These are phyloP conservation scores for Boletus rufocinnamomeus DNA, from an alignment of 768 basidiomycete genomes.

Conservation along the genomic window DNA sequence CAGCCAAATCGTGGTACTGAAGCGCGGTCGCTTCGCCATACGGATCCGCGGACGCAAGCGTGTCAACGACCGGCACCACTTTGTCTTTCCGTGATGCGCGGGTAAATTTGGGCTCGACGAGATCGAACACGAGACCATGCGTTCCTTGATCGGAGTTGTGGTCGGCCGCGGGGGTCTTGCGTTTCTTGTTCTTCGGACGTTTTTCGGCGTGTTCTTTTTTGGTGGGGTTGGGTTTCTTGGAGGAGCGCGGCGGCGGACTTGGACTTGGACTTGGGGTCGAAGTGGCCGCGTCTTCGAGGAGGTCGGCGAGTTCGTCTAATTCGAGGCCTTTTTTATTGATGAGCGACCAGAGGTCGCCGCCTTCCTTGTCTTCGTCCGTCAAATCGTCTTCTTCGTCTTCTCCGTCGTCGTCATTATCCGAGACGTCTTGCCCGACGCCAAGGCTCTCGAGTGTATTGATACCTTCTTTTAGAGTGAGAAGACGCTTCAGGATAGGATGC, in stretches of 20 bases:
- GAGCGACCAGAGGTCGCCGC: constrained; percentile 46
- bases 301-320: constrained; percentile 52
- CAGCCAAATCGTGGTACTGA: constrained; percentile 69
- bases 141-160: constrained; percentile 20
- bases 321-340: constrained; percentile 42
- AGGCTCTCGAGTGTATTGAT: constrained; percentile 81
- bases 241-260: constrained; percentile 11
- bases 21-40: constrained; percentile 79
- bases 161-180: constrained; percentile 42
- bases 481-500: constrained; percentile 73
- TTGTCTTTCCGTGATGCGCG: constrained; percentile 26
- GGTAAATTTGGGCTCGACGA: constrained; percentile 70
- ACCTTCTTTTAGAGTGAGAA: constrained; percentile 81
- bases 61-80: constrained; percentile 4
- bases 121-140: constrained; percentile 60
- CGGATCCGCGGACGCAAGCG: constrained; percentile 30
- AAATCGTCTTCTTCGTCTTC: constrained; percentile 33
- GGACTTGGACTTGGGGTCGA: constrained; percentile 9
- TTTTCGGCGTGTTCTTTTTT: constrained; percentile 13
- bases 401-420: constrained; percentile 44
- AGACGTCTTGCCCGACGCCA: constrained; percentile 63
- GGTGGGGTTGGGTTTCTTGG: constrained; percentile 4
- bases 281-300: constrained; percentile 53
- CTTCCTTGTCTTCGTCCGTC: constrained; percentile 41
- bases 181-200: constrained; percentile 60